Base-by-base conservation (phyloP, 805 yeast genomes). In the Pichia occidentalis region DNA sequence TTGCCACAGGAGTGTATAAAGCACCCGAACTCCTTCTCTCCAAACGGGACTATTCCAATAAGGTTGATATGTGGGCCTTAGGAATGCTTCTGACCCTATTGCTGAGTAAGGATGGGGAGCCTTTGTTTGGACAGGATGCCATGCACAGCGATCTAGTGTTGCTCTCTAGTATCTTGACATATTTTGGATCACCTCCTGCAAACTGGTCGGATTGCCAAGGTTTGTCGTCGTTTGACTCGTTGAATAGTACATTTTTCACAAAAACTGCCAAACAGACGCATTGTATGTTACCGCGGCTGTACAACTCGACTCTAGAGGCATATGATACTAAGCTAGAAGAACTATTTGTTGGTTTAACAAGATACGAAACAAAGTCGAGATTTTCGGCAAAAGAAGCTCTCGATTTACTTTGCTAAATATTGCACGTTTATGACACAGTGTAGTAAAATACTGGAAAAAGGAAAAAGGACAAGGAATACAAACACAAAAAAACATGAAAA, bases 21-120 rank as follows among this genome's bases (percentile, higher is more conserved):
- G 78, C 92, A 0, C 90, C 94, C 0, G 95, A 85, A 51, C 59
- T 81, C 32, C 61, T 84, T 29, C 69, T 82, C 35, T 83, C 85
- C 0, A 58, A 71, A n/a, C 44, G 63, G 1, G 63, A 66, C 42
- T 85, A 85, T 51, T 60, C 69, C 2, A 54, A 52, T 25, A 74
- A 67, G 27, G 63, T 84, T 7, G 95, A 85, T 49, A 63, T 82
- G 12, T 85, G 95, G 95, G 63, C 83, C 1, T 53, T 74, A 14
- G 94, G 85, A 0, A 70, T 85, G 9, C 50, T 83, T 2, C 48
- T 78, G 34, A 73, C 79, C n/a, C 54, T 70, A 31, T 46, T 85
- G 22, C 69, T 70, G 45, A 60, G 75, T 22, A 23, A 41, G 1
- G 54, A 67, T 40, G 59, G 67, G 13, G 43, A 54, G 17, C 61